phyloP scores from a whole-genome alignment of 2,329 filamentous ascomycete species.

The Neofusicoccum ribis region DNA sequence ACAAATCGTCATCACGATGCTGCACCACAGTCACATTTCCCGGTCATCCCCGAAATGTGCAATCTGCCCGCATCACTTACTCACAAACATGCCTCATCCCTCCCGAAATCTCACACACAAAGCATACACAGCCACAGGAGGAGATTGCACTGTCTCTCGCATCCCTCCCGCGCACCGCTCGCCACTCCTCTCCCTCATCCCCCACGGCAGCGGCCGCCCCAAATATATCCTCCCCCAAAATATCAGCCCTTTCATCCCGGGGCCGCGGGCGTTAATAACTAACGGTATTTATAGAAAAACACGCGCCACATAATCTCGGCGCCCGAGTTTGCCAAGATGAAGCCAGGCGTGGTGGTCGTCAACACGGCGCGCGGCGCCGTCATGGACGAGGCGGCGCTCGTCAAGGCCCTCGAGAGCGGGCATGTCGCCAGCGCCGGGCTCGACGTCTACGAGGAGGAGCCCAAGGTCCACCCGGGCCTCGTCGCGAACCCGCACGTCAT shows the following conservation, averaged over 20 bases:
- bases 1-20: neutral
- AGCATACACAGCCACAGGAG: conserved; percentile 13
- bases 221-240: conserved; percentile 3
- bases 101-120: neutral
- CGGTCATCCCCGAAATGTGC: conserved; percentile 10
- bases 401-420: conserved; percentile 68
- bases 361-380: conserved; percentile 83
- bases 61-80: conserved; percentile 4
- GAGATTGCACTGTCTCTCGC: conserved; percentile 10
- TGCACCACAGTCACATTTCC: conserved; percentile 1
- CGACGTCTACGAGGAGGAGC: conserved; percentile 83
- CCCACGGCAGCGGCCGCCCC: neutral
- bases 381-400: conserved; percentile 78
- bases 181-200: neutral
- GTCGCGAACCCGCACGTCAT: conserved; percentile 70
- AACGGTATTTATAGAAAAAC: conserved; percentile 47
- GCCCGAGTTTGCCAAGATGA: conserved; percentile 73
- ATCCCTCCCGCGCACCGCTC: neutral
- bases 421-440: conserved; percentile 71
- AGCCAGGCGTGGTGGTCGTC: conserved; percentile 71
- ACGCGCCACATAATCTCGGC: conserved; percentile 76
- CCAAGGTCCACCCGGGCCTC: conserved; percentile 71
- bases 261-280: neutral
- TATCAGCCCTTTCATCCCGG: neutral
- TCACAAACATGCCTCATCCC: conserved; percentile 1